Percentiles rank a stretch among this genome's conserved stretches.
Evolutionary conservation across 768 basidiomycete species (phyloP).

Genomic region (Antrodiella citrinella): DNA sequence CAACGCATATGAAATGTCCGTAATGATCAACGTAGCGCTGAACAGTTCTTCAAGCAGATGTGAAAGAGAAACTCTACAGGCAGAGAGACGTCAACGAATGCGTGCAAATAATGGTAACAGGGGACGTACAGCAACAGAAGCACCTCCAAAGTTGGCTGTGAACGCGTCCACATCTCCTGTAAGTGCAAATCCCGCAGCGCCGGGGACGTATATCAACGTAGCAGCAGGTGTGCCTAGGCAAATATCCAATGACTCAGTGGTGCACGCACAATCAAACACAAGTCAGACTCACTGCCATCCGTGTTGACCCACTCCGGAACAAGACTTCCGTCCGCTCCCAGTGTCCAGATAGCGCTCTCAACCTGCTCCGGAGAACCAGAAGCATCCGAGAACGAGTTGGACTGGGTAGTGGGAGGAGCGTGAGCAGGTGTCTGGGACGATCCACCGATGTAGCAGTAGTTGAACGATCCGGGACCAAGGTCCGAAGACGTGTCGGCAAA

Average conservation of each 20-base stretch:
- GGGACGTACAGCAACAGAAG: neutral
- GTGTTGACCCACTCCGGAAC: conserved; percentile 16
- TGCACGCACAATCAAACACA: neutral
- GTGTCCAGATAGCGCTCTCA: conserved; percentile 19
- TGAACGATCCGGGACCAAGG: conserved; percentile 3
- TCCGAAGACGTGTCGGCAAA: conserved; percentile 4
- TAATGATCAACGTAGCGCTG: too few species aligned
- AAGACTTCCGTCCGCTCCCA: conserved; percentile 8
- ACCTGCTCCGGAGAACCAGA: conserved; percentile 5
- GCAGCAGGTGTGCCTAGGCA: conserved; percentile 1
- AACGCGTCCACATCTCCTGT: conserved; percentile 7
- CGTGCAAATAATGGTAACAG: neutral
- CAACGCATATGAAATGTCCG: too few species aligned
- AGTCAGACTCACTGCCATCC: conserved; percentile 13
- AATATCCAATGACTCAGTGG: neutral
- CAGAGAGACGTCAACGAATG: neutral
- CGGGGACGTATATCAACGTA: conserved; percentile 7
- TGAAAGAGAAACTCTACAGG: neutral
- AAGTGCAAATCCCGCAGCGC: conserved; percentile 5
- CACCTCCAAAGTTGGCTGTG: conserved; percentile 1
- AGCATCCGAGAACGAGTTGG: conserved; percentile 14
- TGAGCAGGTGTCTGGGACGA: conserved; percentile 8
- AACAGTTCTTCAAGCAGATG: neutral
- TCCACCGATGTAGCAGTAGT: conserved; percentile 11
- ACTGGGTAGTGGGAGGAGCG: conserved; percentile 1